Evolutionary conservation across 352 stramenopile genomes (phyloP), one percentile per base, ranked within the genome.

Genomic region (Blastocystis sp.): DNA sequence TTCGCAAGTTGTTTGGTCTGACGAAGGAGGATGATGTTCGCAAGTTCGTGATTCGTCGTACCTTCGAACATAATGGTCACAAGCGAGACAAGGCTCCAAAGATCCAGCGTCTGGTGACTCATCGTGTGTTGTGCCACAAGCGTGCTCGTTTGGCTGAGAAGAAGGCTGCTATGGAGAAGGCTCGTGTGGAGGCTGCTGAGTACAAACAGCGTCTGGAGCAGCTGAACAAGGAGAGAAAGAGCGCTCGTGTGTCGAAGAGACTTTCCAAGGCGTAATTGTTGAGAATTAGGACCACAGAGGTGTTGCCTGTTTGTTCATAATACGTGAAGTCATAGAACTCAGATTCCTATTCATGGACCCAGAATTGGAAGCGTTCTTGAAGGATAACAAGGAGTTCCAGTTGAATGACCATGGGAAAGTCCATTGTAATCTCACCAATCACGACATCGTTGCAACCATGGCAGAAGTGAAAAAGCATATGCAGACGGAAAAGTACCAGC

Each of bases 51-150:
- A n/a, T n/a, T n/a, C n/a, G n/a, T n/a, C n/a, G n/a, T n/a, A n/a
- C n/a, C n/a, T n/a, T n/a, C n/a, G n/a, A n/a, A n/a, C n/a, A n/a
- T n/a, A n/a, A n/a, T n/a, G n/a, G n/a, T n/a, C n/a, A n/a, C n/a
- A 61, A 96, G 96, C 77, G 96, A 98, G 93, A 95, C 91, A 99
- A 99, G 93, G 92, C 94, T 51, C 96, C 97, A 87, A 98, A 99
- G 92, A 99, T 99, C 92, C 97, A 99, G 92, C 95, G 97, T 92
- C 93, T 99, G 63, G 94, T 99, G 71, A 99, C 97, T 87, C 96
- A 96, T 29, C 92, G 96, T 75, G 93, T 90, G 77, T 93, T 99
- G 81, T 94, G 98, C 92, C 94, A 97, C 93, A 97, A 97, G 93
- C 91, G 92, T 57, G 49, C 49, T 57, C 49, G 49, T 57, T 21